phyloP scores from a whole-genome alignment of 2,329 filamentous ascomycete genomes.

The Trichophyton schoenleinii region DNA sequence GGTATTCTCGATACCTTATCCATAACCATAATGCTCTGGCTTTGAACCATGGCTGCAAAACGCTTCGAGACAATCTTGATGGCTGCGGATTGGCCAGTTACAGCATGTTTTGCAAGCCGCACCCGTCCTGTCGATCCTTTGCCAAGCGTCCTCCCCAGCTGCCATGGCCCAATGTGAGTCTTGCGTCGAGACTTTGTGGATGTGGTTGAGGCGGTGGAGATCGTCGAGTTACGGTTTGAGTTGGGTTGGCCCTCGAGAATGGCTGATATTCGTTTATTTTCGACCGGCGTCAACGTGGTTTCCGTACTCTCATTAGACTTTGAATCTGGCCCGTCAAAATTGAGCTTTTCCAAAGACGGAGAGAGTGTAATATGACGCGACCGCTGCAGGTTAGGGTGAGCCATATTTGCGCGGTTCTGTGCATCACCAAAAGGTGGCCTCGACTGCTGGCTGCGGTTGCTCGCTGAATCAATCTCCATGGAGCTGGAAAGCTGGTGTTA shows the following conservation, averaged over 20 bases:
- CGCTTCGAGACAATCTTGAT: conserved; percentile 91
- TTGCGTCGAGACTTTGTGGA: conserved; percentile 45
- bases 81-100: conserved; percentile 69
- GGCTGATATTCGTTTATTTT: conserved; percentile 42
- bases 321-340: background rate
- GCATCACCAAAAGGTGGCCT: conserved; percentile 38
- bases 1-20: conserved; percentile 55
- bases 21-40: conserved; percentile 71
- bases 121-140: conserved; percentile 84
- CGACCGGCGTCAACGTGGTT: background rate
- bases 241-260: conserved; percentile 37
- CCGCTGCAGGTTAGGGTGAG: background rate
- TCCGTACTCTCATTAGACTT: background rate
- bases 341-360: conserved; percentile 4
- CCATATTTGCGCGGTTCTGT: conserved; percentile 37
- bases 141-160: conserved; percentile 76
- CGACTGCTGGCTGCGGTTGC: background rate
- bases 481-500: background rate
- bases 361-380: conserved; percentile 4
- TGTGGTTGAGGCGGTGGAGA: conserved; percentile 45
- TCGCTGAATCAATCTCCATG: background rate
- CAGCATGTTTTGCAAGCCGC: conserved; percentile 65
- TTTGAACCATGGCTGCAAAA: conserved; percentile 66
- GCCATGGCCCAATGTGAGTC: conserved; percentile 86
- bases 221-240: conserved; percentile 40